Base-by-base conservation (phyloP, 1,284 basidiomycete species). In the Erythrobasidium hasegawianum region DNA sequence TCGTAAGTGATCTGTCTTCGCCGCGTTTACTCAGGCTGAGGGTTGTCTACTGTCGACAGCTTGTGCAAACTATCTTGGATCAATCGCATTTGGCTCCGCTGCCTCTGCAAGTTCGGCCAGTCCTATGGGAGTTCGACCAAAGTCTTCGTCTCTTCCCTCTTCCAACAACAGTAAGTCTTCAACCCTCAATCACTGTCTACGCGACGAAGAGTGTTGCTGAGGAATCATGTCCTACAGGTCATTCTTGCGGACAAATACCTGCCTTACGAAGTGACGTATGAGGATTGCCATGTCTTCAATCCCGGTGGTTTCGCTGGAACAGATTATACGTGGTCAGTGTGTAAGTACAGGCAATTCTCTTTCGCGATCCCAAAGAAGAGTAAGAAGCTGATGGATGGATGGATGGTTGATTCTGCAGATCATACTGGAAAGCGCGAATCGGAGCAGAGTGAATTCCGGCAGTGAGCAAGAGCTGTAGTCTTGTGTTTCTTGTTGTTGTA, bases 271-370 rank as follows among this genome's bases (percentile, higher is more conserved):
- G 82, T 97, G 71, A 98, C 94, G 0, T 99, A 99, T 76, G 94
- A 95, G 70, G 92, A 91, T 4, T 98, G 96, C 75, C 95, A 97
- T 78, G 96, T 98, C 29, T 93, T 98, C 81, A 99, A 98, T 76
- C 96, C 96, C 0, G 95, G 96, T 13, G 49, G 59, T 26, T 69
- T 69, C 33, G 54, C 58, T 4, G 65, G 68, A 2, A 59, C 56
- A 11, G 60, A 61, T 29, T 68, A 49, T 49, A 59, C 64, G 26
- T 69, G 68, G 68, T 59, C 61, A 8, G 59, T 58, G 41, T 69
- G 59, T 49, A 16, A 41, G 38, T 58, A 57, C n/a, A n/a, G n/a
- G 40, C 61, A 16, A 16, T 3, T 9, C 9, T 16, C 20, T 24
- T 47, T 47, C 45, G 8, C n/a, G n/a, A 18, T 4, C 45, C n/a